These are phyloP conservation scores for Diospyros kaki DNA, from an alignment of 148 eudicot genomes.

Conservation along the genomic window DNA sequence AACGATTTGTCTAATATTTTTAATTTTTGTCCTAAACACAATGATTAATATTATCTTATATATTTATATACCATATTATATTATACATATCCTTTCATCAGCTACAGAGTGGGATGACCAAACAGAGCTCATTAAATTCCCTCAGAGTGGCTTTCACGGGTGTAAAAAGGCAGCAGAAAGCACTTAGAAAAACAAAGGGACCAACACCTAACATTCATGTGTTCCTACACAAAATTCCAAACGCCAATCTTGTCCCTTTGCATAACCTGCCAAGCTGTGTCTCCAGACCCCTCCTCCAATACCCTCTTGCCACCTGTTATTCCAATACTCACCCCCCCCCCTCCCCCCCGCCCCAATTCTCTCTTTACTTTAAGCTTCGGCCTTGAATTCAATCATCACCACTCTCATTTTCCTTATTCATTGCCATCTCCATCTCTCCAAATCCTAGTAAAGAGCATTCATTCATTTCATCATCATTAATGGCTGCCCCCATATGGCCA, in stretches of 20 bases:
- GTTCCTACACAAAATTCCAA: neutral
- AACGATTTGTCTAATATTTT: no score
- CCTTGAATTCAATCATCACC: neutral
- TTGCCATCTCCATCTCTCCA: neutral
- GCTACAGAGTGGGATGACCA: no score
- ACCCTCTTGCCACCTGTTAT: conserved; percentile 1
- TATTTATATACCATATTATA: no score
- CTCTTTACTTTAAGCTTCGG: no score
- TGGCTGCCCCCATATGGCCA: conserved; percentile 11
- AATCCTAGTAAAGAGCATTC: neutral
- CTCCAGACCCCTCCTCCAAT: neutral
- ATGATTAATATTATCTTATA: no score
- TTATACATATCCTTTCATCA: no score
- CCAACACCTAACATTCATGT: no score
- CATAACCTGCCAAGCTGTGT: conserved; percentile 10
- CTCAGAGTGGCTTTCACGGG: no score
- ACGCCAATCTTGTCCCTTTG: neutral
- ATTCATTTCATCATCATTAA: conserved; percentile 1
- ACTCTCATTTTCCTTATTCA: neutral
- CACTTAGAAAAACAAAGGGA: no score
- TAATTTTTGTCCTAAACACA: no score
- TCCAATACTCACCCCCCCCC: neutral
- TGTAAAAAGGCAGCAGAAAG: no score
- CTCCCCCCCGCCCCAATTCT: neutral
- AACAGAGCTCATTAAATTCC: no score